Conservation (phyloP, 805 yeast genomes). For the Ogataea ramenticola region DNA sequence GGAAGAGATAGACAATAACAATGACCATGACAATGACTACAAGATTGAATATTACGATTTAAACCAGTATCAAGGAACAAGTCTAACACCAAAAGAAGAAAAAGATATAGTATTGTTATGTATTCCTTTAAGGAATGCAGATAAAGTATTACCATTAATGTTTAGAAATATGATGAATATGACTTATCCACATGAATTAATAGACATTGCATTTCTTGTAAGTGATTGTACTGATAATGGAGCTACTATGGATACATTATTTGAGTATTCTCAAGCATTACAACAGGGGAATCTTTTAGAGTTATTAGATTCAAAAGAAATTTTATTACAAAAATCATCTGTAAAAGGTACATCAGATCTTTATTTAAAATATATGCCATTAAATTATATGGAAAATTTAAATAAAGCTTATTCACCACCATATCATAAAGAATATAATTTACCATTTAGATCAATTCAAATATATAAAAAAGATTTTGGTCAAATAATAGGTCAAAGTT, state of each 20-base stretch:
- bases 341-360: conserved; percentile 53
- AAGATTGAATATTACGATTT: conserved; percentile 56
- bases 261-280: conserved; percentile 57
- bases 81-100: conserved; percentile 36
- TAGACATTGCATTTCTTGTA: conserved; percentile 75
- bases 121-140: conserved; percentile 77
- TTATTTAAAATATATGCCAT: conserved; percentile 64
- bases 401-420: conserved; percentile 57
- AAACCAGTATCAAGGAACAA: conserved; percentile 44
- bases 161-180: conserved; percentile 80
- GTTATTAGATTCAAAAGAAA: conserved; percentile 37
- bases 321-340: conserved; percentile 24
- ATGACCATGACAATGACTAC: neutral
- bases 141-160: conserved; percentile 69
- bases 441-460: conserved; percentile 72
- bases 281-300: conserved; percentile 62
- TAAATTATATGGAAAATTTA: conserved; percentile 48
- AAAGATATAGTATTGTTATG: conserved; percentile 63
- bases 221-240: conserved; percentile 71
- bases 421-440: conserved; percentile 51
- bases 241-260: conserved; percentile 55
- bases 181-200: conserved; percentile 73
- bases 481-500: conserved; percentile 79
- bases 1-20: neutral
- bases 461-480: conserved; percentile 81